Conservation (phyloP, 177 flowering plant genomes). For the Telopea speciosissima region DNA sequence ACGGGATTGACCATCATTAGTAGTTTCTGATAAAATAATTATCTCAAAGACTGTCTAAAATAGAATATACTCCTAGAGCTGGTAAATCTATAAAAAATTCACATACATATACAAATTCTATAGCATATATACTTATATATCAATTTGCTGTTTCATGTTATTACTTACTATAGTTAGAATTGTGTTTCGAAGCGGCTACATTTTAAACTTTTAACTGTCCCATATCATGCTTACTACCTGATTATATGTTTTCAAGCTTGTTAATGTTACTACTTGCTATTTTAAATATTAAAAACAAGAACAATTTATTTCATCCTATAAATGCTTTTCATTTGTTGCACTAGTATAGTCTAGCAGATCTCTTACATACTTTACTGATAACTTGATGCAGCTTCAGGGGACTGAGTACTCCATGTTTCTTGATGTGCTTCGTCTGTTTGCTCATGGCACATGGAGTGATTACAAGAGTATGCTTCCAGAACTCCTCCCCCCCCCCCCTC, state of each 20-base stretch:
- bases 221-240: neutral
- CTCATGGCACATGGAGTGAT: conserved; percentile 98
- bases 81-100: too few species aligned
- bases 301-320: neutral
- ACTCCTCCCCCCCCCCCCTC: neutral
- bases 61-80: too few species aligned
- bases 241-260: neutral
- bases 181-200: neutral
- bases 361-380: conserved; percentile 1
- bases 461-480: conserved; percentile 69
- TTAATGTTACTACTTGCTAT: neutral
- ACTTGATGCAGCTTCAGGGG: conserved; percentile 70
- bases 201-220: neutral
- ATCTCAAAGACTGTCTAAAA: too few species aligned
- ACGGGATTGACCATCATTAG: too few species aligned
- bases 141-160: too few species aligned
- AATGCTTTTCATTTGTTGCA: neutral
- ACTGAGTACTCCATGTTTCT: conserved; percentile 56
- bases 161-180: too few species aligned
- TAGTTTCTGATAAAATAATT: too few species aligned
- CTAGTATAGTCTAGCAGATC: neutral
- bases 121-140: too few species aligned
- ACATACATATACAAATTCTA: too few species aligned
- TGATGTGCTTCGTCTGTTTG: conserved; percentile 82
- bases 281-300: too few species aligned